phyloP scores from a whole-genome alignment of 805 yeast species.

The Saccharomycopsis sp. region DNA sequence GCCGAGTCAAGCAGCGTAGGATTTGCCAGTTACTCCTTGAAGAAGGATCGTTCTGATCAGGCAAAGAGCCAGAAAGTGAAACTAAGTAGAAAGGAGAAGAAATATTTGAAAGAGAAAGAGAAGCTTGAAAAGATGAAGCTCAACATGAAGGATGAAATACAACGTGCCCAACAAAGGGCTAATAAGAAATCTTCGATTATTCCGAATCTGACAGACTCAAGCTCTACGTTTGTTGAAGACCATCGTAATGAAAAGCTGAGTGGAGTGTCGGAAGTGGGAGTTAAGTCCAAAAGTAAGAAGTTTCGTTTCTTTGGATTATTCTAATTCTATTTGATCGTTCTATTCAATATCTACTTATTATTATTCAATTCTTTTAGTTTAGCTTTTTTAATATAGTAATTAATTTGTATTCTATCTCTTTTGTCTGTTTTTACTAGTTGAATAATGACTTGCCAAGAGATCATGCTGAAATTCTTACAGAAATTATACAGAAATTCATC shows the following conservation, averaged over 20 bases:
- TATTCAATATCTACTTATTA: no score
- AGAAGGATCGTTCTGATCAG: background rate
- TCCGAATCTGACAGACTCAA: background rate
- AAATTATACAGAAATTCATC: background rate
- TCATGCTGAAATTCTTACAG: no score
- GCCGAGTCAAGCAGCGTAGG: background rate
- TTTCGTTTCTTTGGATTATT: conserved; percentile 3
- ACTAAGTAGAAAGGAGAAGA: conserved; percentile 9
- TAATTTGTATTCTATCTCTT: no score
- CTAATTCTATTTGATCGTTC: no score
- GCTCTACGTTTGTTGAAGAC: background rate
- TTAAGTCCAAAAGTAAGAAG: background rate
- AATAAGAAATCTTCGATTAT: background rate
- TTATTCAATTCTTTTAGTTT: no score
- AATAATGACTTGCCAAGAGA: no score
- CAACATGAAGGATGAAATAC: conserved; percentile 5
- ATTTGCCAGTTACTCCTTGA: conserved; percentile 1
- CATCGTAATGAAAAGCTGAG: background rate
- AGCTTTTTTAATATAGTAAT: background rate
- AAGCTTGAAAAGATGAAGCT: conserved; percentile 10
- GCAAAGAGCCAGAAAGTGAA: background rate
- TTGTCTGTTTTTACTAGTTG: no score
- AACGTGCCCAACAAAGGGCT: background rate
- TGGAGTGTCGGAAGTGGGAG: background rate
- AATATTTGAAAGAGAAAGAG: conserved; percentile 10